phyloP scores from a whole-genome alignment of 2,329 filamentous ascomycete species.

The Coniosporium tulheliwenetii region DNA sequence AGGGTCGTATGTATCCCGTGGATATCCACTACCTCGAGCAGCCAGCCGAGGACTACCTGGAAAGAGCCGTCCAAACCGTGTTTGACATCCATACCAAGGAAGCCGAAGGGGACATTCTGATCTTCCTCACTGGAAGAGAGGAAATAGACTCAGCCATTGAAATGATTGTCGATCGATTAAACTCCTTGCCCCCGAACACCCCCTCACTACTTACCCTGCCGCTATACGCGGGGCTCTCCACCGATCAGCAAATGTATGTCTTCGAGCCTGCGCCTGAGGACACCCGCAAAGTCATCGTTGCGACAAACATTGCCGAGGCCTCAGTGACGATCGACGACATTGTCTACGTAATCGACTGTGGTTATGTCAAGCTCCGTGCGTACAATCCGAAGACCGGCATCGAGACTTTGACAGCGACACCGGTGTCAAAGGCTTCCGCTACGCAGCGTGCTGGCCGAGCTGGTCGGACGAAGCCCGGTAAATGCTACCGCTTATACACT shows the following conservation, averaged over 20 bases:
- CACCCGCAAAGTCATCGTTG: constrained; percentile 79
- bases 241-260: constrained; percentile 87
- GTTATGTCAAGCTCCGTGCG: constrained; percentile 77
- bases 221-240: constrained; percentile 76
- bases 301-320: constrained; percentile 93
- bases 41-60: constrained; percentile 74
- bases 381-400: constrained; percentile 78
- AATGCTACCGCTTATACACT: constrained; percentile 87
- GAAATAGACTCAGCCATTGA: constrained; percentile 80
- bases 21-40: constrained; percentile 68
- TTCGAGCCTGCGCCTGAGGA: constrained; percentile 73
- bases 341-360: constrained; percentile 77
- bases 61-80: constrained; percentile 66
- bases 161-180: constrained; percentile 56
- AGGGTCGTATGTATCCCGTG: constrained; percentile 79
- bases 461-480: constrained; percentile 76
- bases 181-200: constrained; percentile 42
- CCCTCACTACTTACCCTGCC: constrained; percentile 55
- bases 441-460: constrained; percentile 81
- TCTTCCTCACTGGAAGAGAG: constrained; percentile 85
- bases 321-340: constrained; percentile 90
- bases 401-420: constrained; percentile 67
- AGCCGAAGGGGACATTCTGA: constrained; percentile 67
- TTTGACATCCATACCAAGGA: constrained; percentile 79
- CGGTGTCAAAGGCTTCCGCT: constrained; percentile 83